Percentiles rank a stretch among this genome's conserved stretches.
phyloP scores from a whole-genome alignment of 345 rosid genomes.

The Acer saccharum region DNA sequence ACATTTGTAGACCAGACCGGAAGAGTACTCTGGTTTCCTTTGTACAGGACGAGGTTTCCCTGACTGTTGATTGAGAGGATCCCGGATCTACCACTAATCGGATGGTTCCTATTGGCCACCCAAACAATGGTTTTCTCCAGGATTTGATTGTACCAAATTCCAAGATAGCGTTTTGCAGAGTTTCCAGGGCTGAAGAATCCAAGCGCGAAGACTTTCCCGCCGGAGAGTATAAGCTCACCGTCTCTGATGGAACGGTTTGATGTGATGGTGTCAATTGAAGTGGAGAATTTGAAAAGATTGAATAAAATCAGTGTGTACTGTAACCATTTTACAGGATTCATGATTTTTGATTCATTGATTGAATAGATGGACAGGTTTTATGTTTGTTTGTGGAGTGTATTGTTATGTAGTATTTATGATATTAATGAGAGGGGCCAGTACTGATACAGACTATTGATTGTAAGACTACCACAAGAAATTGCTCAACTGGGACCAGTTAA shows the following conservation, averaged over 20 bases:
- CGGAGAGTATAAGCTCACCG: conserved; percentile 44
- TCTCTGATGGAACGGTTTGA: conserved; percentile 37
- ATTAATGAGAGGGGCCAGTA: background rate
- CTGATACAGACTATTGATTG: background rate
- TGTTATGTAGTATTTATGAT: background rate
- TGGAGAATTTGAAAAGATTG: conserved; percentile 24
- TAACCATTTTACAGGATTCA: conserved; percentile 16
- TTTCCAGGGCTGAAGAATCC: conserved; percentile 64
- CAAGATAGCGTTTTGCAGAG: conserved; percentile 62
- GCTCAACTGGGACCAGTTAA: background rate
- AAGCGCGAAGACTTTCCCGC: conserved; percentile 38
- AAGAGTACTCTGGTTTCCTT: conserved; percentile 23
- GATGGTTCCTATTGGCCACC: conserved; percentile 77
- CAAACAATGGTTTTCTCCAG: conserved; percentile 59
- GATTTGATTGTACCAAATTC: conserved; percentile 68
- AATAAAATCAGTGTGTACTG: conserved; percentile 16
- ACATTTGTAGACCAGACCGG: conserved; percentile 58
- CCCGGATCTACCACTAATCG: conserved; percentile 50
- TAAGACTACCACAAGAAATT: background rate
- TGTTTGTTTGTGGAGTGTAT: background rate
- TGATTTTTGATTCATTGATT: background rate
- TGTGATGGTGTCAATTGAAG: conserved; percentile 31
- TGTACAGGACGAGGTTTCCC: conserved; percentile 43
- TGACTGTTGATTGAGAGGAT: conserved; percentile 38
- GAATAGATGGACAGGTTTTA: background rate